Evolutionary conservation across 805 yeast genomes (phyloP), one percentile per base, ranked within the genome.

Genomic region (Yarrowia deformans): DNA sequence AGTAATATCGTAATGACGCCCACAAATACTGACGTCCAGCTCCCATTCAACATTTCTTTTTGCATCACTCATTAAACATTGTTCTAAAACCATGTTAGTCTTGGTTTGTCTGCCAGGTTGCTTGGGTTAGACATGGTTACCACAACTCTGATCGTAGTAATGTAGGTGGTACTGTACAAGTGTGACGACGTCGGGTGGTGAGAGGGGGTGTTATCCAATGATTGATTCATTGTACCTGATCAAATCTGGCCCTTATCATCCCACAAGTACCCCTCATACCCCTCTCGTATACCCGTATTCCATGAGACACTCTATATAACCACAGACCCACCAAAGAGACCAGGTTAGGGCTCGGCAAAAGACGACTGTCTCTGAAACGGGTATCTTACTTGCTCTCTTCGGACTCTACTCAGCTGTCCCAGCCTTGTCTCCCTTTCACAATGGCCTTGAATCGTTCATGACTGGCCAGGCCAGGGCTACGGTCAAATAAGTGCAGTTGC

Each of bases 341-440:
- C 10, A 16, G 52, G 52, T 48, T 48, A 48, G 52, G 52, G 52
- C 52, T 48, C 52, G 52, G 52, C 52, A 48, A 13, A 5, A 23
- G 52, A 19, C 32, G 16, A 19, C 8, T 12, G 13, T 19, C 16
- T 3, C 52, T 35, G 12, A 29, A 48, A 29, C 16, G 52, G 29
- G 52, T 48, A 48, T 48, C 29, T 8, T 2, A 12, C 50, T 34
- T 3, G 6, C 6, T 13, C 13, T 46, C 29, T 4, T 19, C 4
- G 19, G 50, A 16, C n/a, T 7, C 9, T 23, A 23, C 4, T 4
- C 29, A 23, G 29, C 29, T 48, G 52, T 48, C 52, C 29, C 35
- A 48, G 18, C 9, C 52, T 48, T 48, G 4, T 23, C 29, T 23
- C 29, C 4, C 29, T 23, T 23, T 23, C 29, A 23, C 29, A 23